Percentiles rank a stretch among this genome's conserved stretches.
Conservation (phyloP, 495 filamentous ascomycete genomes). For the Sordaria brevicollis region DNA sequence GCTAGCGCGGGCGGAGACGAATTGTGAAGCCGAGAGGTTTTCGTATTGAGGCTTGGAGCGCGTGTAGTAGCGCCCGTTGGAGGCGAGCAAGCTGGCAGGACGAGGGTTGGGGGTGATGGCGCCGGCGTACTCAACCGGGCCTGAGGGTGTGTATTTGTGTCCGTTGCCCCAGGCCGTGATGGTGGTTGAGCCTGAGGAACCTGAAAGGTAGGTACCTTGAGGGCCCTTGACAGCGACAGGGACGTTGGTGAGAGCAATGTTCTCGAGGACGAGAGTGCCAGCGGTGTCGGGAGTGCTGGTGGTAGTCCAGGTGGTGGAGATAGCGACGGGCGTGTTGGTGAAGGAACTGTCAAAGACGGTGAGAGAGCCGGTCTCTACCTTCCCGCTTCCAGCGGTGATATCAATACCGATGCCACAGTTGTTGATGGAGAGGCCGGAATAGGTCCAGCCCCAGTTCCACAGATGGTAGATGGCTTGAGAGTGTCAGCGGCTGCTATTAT, state of each 20-base stretch:
- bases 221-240: conserved; percentile 49
- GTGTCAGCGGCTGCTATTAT: conserved; percentile 26
- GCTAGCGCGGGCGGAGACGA: conserved; percentile 50
- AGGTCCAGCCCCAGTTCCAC: conserved; percentile 48
- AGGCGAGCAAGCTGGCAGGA: conserved; percentile 24
- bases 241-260: conserved; percentile 53
- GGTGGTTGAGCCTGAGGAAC: conserved; percentile 42
- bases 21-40: conserved; percentile 34
- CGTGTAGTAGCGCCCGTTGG: conserved; percentile 35
- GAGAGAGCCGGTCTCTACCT: conserved; percentile 60
- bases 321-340: conserved; percentile 55
- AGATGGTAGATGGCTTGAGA: conserved; percentile 42
- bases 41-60: conserved; percentile 53
- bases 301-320: conserved; percentile 53
- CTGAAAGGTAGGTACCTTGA: conserved; percentile 43
- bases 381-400: conserved; percentile 41
- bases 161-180: conserved; percentile 41
- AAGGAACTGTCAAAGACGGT: conserved; percentile 64
- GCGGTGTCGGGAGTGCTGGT: conserved; percentile 39
- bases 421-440: conserved; percentile 48
- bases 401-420: conserved; percentile 55
- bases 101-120: conserved; percentile 29
- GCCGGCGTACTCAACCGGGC: conserved; percentile 21
- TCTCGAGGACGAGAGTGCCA: conserved; percentile 50
- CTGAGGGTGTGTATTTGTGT: conserved; percentile 35